Base-by-base conservation (phyloP, 805 yeast genomes). In the Debaryomyces castellii region DNA sequence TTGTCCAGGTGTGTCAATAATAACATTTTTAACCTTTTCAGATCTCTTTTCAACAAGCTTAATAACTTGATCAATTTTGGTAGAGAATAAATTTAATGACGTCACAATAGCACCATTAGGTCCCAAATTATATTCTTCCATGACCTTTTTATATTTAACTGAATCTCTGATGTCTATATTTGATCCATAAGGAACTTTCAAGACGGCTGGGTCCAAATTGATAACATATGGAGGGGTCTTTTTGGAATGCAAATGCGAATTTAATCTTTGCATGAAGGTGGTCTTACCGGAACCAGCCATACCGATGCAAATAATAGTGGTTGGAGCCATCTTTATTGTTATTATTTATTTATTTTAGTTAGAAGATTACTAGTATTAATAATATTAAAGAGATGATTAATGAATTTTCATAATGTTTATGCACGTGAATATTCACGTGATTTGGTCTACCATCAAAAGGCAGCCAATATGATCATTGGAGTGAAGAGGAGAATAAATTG, bases 91-190 rank as follows among this genome's bases (percentile, higher is more conserved):
- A 62, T 94, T 94, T 50, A 94, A 74, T 17, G 96, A 89, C 0
- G 99, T 94, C 52, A 95, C 96, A 61, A 94, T 94, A 2, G 98
- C 98, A 46, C 99, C 99, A 62, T 94, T 94, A 11, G 99, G 99
- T 0, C 99, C 99, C 47, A 94, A 67, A 47, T 88, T 86, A 62
- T 92, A 89, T 61, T 91, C 91, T 56, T 90, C 94, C 98, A 92
- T 94, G 37, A 94, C 98, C 60, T 94, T 90, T 52, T 87, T 88
- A 66, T 94, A 94, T 62, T 94, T 92, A 49, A 94, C 89, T 0
- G 97, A 88, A 66, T 94, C 99, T 59, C 99, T 76, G 51, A 94
- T 94, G 67, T 94, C 99, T 50, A 94, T 90, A 62, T 94, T 90
- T 35, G 96, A 86, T 16, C 91, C 94, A 64, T 83, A 94, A 10